Conservation (phyloP, 1,284 basidiomycete species). For the Ceratobasidium sp. region DNA sequence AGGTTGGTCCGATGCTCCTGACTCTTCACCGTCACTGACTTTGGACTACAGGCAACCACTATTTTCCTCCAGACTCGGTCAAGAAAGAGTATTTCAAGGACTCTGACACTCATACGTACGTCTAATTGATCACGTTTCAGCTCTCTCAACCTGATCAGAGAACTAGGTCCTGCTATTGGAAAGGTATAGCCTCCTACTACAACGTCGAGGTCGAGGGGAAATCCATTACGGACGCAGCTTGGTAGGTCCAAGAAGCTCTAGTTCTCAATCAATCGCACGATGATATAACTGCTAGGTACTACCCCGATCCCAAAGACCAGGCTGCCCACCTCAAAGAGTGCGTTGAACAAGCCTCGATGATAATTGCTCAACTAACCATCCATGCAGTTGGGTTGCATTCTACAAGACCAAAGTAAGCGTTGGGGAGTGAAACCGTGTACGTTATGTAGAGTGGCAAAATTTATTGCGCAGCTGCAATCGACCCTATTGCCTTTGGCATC, state of each 20-base stretch:
- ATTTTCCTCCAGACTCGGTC: constrained; percentile 37
- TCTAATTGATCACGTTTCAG: neutral
- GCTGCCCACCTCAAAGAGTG: constrained; percentile 71
- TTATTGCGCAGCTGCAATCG: constrained; percentile 23
- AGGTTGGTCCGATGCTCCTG: neutral
- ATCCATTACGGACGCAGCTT: constrained; percentile 70
- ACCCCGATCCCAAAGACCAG: constrained; percentile 67
- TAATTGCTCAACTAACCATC: constrained; percentile 38
- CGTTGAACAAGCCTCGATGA: neutral
- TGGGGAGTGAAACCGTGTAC: constrained; percentile 25
- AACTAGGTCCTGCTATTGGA: constrained; percentile 27
- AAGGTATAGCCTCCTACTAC: constrained; percentile 69
- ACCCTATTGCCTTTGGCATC: constrained; percentile 78
- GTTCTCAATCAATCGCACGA: constrained; percentile 3
- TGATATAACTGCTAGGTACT: constrained; percentile 65
- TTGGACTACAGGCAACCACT: constrained; percentile 17
- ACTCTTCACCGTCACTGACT: neutral
- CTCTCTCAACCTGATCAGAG: neutral
- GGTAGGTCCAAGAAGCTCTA: constrained; percentile 60
- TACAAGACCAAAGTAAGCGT: constrained; percentile 56
- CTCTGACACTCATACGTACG: constrained; percentile 42
- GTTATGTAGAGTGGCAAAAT: neutral
- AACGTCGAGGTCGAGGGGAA: constrained; percentile 66
- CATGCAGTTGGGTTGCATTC: constrained; percentile 53
- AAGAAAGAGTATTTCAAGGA: constrained; percentile 36